Evolutionary conservation across 371 early-diverging fungal species (phyloP), one percentile per base, ranked within the genome.

Genomic region (Amoeboaphelidium occidentale): DNA sequence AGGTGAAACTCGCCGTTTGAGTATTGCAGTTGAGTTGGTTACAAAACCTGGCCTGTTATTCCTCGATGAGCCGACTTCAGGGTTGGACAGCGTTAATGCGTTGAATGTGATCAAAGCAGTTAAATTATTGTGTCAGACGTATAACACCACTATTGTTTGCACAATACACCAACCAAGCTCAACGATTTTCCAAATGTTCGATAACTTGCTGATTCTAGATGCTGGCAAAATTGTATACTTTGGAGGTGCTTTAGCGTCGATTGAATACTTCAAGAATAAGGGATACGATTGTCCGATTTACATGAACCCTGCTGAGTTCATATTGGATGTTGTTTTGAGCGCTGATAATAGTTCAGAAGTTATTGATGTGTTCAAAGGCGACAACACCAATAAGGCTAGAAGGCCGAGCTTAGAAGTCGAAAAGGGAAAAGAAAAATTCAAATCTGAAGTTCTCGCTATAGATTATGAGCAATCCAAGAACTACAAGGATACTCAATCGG

Each of bases 111-210:
- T 96, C 32, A 73, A 81, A 43, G 75, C 79, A 21, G 65, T 97
- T 21, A 81, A 78, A 6, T 67, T 73, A 0, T 58, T 96, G 23
- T 89, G 91, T 0, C 67, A 75, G 23, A 64, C 70, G 23, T 75
- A 76, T 52, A 79, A 83, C 43, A 76, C 87, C 22, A 91, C 93
- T 0, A 74, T 97, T 23, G 67, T 93, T 3, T 80, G 84, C 56
- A 88, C 88, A 6, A 89, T 93, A 27, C 94, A 97, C 58, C 93
- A 93, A 55, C 97, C 97, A 2, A 73, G 92, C 13, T 76, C 80
- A 14, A 82, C 92, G 51, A 87, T 94, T 47, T 83, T 82, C 43
- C 67, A 76, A 20, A 61, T 84, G 51, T 90, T 97, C 66, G 88
- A 91, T 63, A 74, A 77, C 23, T 63, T 92, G 10, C 62, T 92